Conservation (phyloP, 202 grass and related monocot genomes). For the Schoenoplectus triqueter region DNA sequence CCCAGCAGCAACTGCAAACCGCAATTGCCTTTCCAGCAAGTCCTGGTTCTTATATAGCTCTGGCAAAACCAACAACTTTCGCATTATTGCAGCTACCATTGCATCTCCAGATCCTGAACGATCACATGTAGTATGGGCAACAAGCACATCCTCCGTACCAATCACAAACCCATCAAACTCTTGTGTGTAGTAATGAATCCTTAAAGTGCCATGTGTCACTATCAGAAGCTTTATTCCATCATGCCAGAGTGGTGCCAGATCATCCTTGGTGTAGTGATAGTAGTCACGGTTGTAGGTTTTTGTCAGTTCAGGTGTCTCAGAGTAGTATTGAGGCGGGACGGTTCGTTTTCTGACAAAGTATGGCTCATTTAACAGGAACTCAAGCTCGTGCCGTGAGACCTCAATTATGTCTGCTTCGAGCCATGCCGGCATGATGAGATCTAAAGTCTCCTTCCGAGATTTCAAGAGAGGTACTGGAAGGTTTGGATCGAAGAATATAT, state of each 20-base stretch:
- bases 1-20: constrained; percentile 80
- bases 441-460: constrained; percentile 71
- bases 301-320: constrained; percentile 65
- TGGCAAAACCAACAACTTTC: constrained; percentile 64
- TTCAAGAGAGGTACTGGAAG: constrained; percentile 79
- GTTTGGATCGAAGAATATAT: constrained; percentile 90
- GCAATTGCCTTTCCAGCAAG: constrained; percentile 77
- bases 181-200: constrained; percentile 93
- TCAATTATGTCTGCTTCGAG: constrained; percentile 79
- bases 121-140: constrained; percentile 73
- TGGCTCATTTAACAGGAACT: constrained; percentile 89
- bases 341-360: constrained; percentile 74
- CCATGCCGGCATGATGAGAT: constrained; percentile 74
- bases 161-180: constrained; percentile 90
- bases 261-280: constrained; percentile 76
- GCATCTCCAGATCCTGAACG: constrained; percentile 92
- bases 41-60: constrained; percentile 86
- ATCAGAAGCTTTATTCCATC: constrained; percentile 90
- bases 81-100: constrained; percentile 82
- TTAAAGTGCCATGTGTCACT: constrained; percentile 83
- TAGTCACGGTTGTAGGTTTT: constrained; percentile 60
- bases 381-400: constrained; percentile 78
- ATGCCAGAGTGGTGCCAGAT: constrained; percentile 91
- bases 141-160: constrained; percentile 87
- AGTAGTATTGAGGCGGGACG: constrained; percentile 77